A percentile compares a stretch with the other conserved stretches of the same genome.
Conservation (phyloP, 225 moss, liverwort and hornwort genomes). For the Polytrichum formosum region DNA sequence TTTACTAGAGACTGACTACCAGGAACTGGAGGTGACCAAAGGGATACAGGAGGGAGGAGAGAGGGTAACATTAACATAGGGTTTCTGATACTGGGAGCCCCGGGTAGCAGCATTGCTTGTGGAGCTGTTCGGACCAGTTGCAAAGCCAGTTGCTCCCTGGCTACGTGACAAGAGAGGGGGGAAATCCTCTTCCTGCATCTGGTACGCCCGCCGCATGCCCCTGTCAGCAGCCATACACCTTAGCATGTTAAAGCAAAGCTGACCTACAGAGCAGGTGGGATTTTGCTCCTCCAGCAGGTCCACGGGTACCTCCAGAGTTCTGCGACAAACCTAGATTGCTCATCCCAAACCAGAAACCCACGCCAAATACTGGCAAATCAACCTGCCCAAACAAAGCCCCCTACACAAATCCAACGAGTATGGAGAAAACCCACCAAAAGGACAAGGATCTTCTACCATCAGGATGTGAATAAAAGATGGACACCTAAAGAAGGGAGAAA, state of each 20-base stretch:
- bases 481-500: no score
- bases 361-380: not conserved
- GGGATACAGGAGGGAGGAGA: no score
- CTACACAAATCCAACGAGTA: not conserved
- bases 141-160: slow-evolving; percentile 41
- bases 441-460: no score
- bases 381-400: not conserved
- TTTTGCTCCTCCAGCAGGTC: no score
- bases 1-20: no score
- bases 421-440: no score
- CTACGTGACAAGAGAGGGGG: slow-evolving; percentile 49
- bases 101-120: not conserved
- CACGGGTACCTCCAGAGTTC: no score
- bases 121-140: slow-evolving; percentile 19
- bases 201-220: slow-evolving; percentile 35
- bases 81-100: no score
- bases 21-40: no score
- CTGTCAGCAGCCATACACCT: slow-evolving; percentile 13
- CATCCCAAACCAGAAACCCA: not conserved
- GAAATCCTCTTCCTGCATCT: slow-evolving; percentile 53
- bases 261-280: not conserved
- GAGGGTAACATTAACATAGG: no score
- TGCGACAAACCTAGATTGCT: no score
- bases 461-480: no score
- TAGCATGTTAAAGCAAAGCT: slow-evolving; percentile 11